A percentile compares a stretch with the other conserved stretches of the same genome.
These are phyloP conservation scores for Pestalotiopsis fici DNA, from an alignment of 2,329 filamentous ascomycete species.

Conservation along the genomic window DNA sequence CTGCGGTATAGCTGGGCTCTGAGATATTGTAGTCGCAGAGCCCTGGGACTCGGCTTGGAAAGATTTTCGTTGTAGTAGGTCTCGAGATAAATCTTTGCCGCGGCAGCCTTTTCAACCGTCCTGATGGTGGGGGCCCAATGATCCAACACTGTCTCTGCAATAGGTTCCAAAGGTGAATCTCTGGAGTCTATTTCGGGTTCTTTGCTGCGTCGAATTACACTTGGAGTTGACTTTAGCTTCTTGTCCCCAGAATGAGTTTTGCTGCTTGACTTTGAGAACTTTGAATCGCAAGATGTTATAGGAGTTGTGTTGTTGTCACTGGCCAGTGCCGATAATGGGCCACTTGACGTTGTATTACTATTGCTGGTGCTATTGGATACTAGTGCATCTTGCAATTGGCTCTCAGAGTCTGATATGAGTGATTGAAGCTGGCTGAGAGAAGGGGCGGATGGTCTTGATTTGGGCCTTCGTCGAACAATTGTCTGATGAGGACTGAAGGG, in stretches of 20 bases:
- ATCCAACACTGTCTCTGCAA: slow-evolving; percentile 11
- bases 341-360: slow-evolving; percentile 25
- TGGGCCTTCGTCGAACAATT: slow-evolving; percentile 41
- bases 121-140: slow-evolving; percentile 33
- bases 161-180: slow-evolving; percentile 30
- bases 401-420: slow-evolving; percentile 20
- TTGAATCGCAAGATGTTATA: slow-evolving; percentile 43
- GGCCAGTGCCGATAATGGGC: slow-evolving; percentile 25
- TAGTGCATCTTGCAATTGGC: slow-evolving; percentile 17
- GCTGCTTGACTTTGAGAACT: slow-evolving; percentile 30
- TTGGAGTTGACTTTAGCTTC: slow-evolving; percentile 20
- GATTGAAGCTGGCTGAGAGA: slow-evolving; percentile 32
- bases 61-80: slow-evolving; percentile 77
- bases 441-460: slow-evolving; percentile 35
- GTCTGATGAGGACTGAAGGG: slow-evolving; percentile 40
- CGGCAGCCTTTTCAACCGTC: slow-evolving; percentile 77
- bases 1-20: slow-evolving; percentile 63
- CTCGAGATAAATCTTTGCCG: slow-evolving; percentile 85
- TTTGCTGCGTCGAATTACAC: slow-evolving; percentile 23
- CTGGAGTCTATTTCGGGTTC: slow-evolving; percentile 21
- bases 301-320: slow-evolving; percentile 30
- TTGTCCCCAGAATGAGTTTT: slow-evolving; percentile 29
- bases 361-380: slow-evolving; percentile 25
- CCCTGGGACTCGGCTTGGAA: slow-evolving; percentile 56
- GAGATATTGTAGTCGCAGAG: slow-evolving; percentile 61